Conservation (phyloP, 2,329 filamentous ascomycete species). For the Sclerotinia sclerotiorum region DNA sequence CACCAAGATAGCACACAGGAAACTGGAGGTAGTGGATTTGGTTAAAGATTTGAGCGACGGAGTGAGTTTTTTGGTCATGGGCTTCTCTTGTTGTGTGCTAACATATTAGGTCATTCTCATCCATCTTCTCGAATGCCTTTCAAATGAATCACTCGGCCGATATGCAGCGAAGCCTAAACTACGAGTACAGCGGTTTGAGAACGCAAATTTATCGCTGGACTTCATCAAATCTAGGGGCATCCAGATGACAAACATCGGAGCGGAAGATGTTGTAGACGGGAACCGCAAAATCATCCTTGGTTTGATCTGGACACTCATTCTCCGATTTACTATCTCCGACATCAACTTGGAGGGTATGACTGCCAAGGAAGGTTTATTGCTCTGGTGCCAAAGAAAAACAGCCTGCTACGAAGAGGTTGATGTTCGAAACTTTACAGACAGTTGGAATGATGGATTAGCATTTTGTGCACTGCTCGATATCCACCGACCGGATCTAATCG, state of each 20-base stretch:
- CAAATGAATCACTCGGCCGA: constrained; percentile 88
- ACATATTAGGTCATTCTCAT: constrained; percentile 77
- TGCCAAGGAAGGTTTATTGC: constrained; percentile 87
- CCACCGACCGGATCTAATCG: constrained; percentile 93
- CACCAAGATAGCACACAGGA: constrained; percentile 80
- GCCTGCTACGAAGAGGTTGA: constrained; percentile 98
- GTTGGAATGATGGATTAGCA: constrained; percentile 96
- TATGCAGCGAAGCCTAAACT: constrained; percentile 97
- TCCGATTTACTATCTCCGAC: constrained; percentile 96
- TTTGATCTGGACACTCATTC: constrained; percentile 96
- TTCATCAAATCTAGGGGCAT: constrained; percentile 90
- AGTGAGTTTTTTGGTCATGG: constrained; percentile 55
- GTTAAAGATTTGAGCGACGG: constrained; percentile 90
- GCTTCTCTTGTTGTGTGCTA: constrained; percentile 30
- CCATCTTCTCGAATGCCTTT: constrained; percentile 94
- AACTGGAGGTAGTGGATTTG: constrained; percentile 80
- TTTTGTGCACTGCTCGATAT: constrained; percentile 97
- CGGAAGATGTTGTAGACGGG: constrained; percentile 96
- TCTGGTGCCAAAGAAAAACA: constrained; percentile 98
- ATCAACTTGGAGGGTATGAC: constrained; percentile 98
- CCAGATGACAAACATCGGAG: constrained; percentile 97
- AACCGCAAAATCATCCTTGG: constrained; percentile 97
- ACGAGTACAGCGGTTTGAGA: constrained; percentile 95
- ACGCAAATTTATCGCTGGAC: constrained; percentile 92
- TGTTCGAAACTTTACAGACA: constrained; percentile 88